Evolutionary conservation across 176 grass and related monocot species (phyloP), one percentile per base, ranked within the genome.

Genomic region (Triticum urartu): DNA sequence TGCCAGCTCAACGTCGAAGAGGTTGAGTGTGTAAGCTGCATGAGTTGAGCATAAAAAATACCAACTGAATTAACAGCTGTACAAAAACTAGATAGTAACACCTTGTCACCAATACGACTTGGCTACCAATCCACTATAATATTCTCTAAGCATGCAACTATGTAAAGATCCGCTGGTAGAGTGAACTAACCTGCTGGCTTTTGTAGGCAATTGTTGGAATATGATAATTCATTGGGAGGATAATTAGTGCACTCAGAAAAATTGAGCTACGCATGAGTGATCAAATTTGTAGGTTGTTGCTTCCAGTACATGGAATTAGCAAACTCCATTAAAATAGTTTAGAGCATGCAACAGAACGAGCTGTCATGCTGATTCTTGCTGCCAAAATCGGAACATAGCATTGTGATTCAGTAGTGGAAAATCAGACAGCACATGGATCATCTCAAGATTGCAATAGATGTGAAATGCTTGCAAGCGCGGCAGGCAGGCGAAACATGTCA

Each of bases 161-260:
- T 85, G 56, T 61, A 15, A 84, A 59, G 47, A 88, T 84, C 26
- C 45, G 35, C 13, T 1, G 61, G 10, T 67, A 39, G 66, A 83
- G 36, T 64, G 65, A 74, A 83, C 83, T 86, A 65, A 72, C 79
- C 14, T 83, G 79, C 70, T 76, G 62, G 47, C 79, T 89, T 77
- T 71, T 87, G 84, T 69, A 56, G 36, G 65, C 22, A 84, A 66
- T 80, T 56, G 69, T 83, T 73, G 79, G 75, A 79, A 38, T 79
- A 92, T 73, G 74, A 68, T 38, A 24, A 30, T 80, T 54, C 50
- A 84, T 75, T 30, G 18, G 75, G 17, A 86, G 6, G 68, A 79
- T 64, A 68, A 35, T 21, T 59, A 12, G 0, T 50, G 54, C 26
- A 54, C 35, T 82, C 65, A 66, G 52, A 71, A 35, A 90, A 77